These are phyloP conservation scores for Wickerhamiella dianesei DNA, from an alignment of 805 yeast species.

Conservation along the genomic window DNA sequence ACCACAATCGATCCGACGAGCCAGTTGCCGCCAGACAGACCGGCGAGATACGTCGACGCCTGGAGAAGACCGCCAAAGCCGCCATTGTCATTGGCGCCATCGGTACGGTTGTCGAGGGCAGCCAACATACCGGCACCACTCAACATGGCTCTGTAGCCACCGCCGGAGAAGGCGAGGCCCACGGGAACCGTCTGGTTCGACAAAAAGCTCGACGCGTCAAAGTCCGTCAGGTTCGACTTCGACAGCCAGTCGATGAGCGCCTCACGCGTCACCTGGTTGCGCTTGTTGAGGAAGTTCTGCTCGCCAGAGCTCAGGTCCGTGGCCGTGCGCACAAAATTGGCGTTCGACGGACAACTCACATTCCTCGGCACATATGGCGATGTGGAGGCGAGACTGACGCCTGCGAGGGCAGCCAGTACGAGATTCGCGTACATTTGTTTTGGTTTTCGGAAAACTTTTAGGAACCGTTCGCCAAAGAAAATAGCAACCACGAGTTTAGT, in stretches of 20 bases:
- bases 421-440: neutral
- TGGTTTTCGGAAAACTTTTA: too few relatives aligned
- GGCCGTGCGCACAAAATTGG: slow-evolving; percentile 24
- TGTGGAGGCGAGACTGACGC: slow-evolving; percentile 22
- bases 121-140: slow-evolving; percentile 42
- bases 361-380: slow-evolving; percentile 35
- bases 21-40: slow-evolving; percentile 68
- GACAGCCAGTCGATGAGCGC: slow-evolving; percentile 33
- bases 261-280: slow-evolving; percentile 25
- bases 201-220: slow-evolving; percentile 31
- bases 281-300: slow-evolving; percentile 21
- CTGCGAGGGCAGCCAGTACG: slow-evolving; percentile 9
- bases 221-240: slow-evolving; percentile 34
- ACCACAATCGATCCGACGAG: slow-evolving; percentile 37
- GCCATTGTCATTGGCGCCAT: slow-evolving; percentile 23
- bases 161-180: slow-evolving; percentile 59
- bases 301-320: slow-evolving; percentile 21
- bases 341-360: slow-evolving; percentile 31
- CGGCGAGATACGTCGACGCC: slow-evolving; percentile 42
- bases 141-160: slow-evolving; percentile 65
- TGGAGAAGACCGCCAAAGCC: slow-evolving; percentile 42
- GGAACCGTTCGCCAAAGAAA: neutral
- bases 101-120: slow-evolving; percentile 38
- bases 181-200: slow-evolving; percentile 19
- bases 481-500: neutral